Base-by-base conservation (phyloP, 768 basidiomycete species). In the Mycena rebaudengoi region DNA sequence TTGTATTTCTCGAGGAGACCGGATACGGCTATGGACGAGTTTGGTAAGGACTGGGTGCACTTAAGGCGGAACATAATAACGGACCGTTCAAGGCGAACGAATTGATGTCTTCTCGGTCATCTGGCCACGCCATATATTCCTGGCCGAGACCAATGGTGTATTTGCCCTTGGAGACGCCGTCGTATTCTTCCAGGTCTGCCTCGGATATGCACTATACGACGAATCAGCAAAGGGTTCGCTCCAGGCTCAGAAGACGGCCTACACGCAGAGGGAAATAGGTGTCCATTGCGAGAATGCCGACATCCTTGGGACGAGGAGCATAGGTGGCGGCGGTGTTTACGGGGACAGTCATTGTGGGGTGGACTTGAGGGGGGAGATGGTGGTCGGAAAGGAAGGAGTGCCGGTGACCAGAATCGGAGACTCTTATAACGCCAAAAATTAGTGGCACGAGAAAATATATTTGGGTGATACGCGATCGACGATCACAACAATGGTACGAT, bases 31-130 rank as follows among this genome's bases (percentile, higher is more conserved):
- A 73, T 12, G 40, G 41, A 23, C 35, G 56, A 50, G 66, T 45
- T 29, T 53, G 20, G 28, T 59, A 49, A 66, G 39, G 62, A 30
- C 35, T 54, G 50, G 45, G 61, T 30, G 48, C 29, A 33, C 13
- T 14, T 44, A 43, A 32, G 14, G 18, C 12, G 18, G 16, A 59
- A 14, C 39, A 50, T 23, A 25, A 23, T 13, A 25, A 16, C 90
- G 62, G 60, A 95, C 96, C 95, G 72, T 94, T 97, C 68, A 99
- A 79, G 39, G 95, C 91, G 76, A 99, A 96, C 12, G 96, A 97
- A 88, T 98, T 97, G 84, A 99, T 97, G 82, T 99, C 97, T 78
- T 99, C 98, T 59, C 94, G 90, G 85, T 99, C 98, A 75, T 98
- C 96, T 62, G 92, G 92, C 88, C 94, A 99, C 32, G 97, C 95